A percentile compares a stretch with the other conserved stretches of the same genome.
These are phyloP conservation scores for Skeletonema potamos DNA, from an alignment of 108 stramenopile genomes.

Conservation along the genomic window DNA sequence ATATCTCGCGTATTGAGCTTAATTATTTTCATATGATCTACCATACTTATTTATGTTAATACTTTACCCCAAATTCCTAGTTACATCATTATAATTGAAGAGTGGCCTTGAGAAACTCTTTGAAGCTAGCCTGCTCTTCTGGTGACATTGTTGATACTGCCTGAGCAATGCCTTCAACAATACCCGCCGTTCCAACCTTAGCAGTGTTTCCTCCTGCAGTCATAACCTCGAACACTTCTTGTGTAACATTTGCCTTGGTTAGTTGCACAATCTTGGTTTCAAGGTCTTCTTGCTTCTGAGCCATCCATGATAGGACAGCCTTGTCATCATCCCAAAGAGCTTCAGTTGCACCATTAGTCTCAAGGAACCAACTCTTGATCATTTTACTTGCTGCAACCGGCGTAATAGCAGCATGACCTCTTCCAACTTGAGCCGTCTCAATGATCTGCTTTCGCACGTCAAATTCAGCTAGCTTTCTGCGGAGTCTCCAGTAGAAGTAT, in stretches of 20 bases:
- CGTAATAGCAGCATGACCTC: slow-evolving; percentile 63
- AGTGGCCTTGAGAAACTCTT: slow-evolving; percentile 44
- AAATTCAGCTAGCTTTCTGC: slow-evolving; percentile 97
- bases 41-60: not conserved
- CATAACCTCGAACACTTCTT: slow-evolving; percentile 84
- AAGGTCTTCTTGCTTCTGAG: slow-evolving; percentile 60
- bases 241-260: slow-evolving; percentile 70
- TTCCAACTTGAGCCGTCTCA: slow-evolving; percentile 78
- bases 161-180: slow-evolving; percentile 78
- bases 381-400: slow-evolving; percentile 73
- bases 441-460: slow-evolving; percentile 88
- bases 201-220: slow-evolving; percentile 86
- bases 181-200: slow-evolving; percentile 74
- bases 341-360: slow-evolving; percentile 58
- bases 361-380: slow-evolving; percentile 82
- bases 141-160: slow-evolving; percentile 62
- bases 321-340: slow-evolving; percentile 82
- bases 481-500: slow-evolving; percentile 97
- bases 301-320: slow-evolving; percentile 83
- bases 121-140: slow-evolving; percentile 65
- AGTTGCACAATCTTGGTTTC: slow-evolving; percentile 74
- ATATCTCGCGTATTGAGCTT: no score
- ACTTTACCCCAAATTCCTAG: slow-evolving; percentile 1
- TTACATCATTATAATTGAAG: slow-evolving; percentile 27
- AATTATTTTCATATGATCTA: not conserved